Evolutionary conservation across 2,329 filamentous ascomycete genomes (phyloP), one percentile per base, ranked within the genome.

Genomic region (Arthrobotrys sinensis): DNA sequence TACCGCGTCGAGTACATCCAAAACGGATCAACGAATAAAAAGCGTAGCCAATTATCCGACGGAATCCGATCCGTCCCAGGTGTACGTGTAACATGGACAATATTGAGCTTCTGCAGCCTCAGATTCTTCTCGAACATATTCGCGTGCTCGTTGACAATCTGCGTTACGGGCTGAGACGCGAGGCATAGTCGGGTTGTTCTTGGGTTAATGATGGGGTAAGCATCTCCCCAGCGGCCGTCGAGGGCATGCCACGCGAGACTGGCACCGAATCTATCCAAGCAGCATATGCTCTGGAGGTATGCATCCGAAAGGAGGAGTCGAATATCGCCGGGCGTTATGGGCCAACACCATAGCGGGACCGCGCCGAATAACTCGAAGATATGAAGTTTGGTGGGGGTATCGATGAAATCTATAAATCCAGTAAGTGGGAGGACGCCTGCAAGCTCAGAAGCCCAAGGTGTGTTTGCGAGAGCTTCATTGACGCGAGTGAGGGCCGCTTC

Each of bases 351-450:
- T 38, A 75, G 63, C 3, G 70, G 70, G 10, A 75, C 63, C 3
- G 70, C 50, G 40, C 70, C 70, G 63, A 63, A 75, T 16, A 75
- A 45, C 11, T 75, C 32, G 53, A 75, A 75, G 12, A 75, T 75
- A 53, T 75, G 70, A 1, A 75, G 70, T 68, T 75, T 75, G 14
- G 62, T 68, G 4, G 70, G 70, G 19, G 70, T 75, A 45, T 67
- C 70, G 52, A 75, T 68, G 14, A 75, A 75, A 21, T 75, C 70
- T 55, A 75, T 75, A 36, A 75, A 75, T 7, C 70, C 70, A 10
- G 70, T 75, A 38, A 75, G 70, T 11, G 70, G 70, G 28, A 75
- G 63, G 52, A 75, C 63, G 10, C 70, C 70, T 1, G 70, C 70
- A 12, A 75, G 63, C 32, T 75, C 63, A 36, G 40, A 45, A n/a